Base-by-base conservation (phyloP, 208 protist species). In the Paratrypanosoma confusum region DNA sequence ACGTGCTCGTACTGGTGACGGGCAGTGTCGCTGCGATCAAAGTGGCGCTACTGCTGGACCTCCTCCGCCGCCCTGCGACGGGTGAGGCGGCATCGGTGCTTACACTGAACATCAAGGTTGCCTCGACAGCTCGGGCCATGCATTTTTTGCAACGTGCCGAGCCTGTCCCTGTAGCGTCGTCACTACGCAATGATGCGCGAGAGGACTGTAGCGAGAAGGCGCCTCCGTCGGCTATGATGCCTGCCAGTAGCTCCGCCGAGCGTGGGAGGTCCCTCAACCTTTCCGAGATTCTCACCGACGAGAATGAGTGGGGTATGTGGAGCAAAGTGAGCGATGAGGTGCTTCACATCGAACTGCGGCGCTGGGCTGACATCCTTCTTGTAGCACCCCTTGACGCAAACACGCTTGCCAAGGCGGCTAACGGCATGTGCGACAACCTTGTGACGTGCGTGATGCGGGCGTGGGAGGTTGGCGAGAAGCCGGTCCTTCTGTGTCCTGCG, bases 361-460 rank as follows among this genome's bases (percentile, higher is more conserved):
- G 80, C 17, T 97, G 96, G 95, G 93, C 94, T 3, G 90, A 98
- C 53, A 24, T 97, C 10, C 64, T 98, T n/a, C 56, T 98, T 11
- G 84, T 99, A 39, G 93, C 84, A 1, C 97, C 97, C 4, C 74
- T 98, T 14, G 84, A 94, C 44, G 96, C 96, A 2, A 98, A 99
- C 72, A 96, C 89, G 11, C 69, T 99, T 5, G 95, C 95, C 17
- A 98, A 98, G 64, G 29, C 98, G 8, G 59, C 90, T 3, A 74
- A 65, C 50, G 97, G 97, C 2, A 34, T 97, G 10, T 93, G 79
- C 58, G 95, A 98, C 60, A 98, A 98, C 61, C 67, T 96, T 18
- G 69, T 97, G 41, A 96, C 85, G 2, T 98, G 87, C 40, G 75
- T 98, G 0, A 81, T 90, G 56, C 81, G 95, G 13, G 95, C 95